These are phyloP conservation scores for Porphyrellus cyaneotinctus DNA, from an alignment of 768 basidiomycete species.

Conservation along the genomic window DNA sequence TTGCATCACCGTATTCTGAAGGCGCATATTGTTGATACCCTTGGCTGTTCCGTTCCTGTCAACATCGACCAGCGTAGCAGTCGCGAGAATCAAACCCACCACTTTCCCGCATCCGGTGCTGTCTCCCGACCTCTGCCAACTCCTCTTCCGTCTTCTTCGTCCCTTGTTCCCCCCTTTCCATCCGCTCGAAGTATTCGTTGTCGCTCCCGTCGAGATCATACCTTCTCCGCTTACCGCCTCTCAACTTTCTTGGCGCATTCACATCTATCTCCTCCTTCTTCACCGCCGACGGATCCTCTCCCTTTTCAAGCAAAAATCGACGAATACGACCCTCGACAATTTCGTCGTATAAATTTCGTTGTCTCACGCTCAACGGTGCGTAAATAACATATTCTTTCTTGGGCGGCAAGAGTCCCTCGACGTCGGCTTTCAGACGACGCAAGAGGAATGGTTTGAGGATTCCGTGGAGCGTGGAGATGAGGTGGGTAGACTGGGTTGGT, in stretches of 20 bases:
- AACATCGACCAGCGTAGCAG: background rate
- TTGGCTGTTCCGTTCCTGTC: constrained; percentile 49
- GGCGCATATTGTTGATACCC: constrained; percentile 85
- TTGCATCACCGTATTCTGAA: constrained; percentile 97
- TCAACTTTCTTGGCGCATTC: constrained; percentile 33
- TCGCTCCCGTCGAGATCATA: constrained; percentile 58
- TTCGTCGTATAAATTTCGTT: constrained; percentile 81
- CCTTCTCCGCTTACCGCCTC: constrained; percentile 37
- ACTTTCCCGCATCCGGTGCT: constrained; percentile 55
- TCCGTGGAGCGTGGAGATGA: constrained; percentile 78
- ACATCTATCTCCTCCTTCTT: constrained; percentile 28
- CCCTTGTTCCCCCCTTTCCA: constrained; percentile 46
- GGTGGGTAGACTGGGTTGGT: constrained; percentile 53
- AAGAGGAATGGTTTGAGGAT: constrained; percentile 96
- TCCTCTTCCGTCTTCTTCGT: constrained; percentile 39
- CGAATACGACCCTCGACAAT: constrained; percentile 72
- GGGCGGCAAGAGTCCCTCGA: constrained; percentile 72
- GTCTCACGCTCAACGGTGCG: constrained; percentile 77
- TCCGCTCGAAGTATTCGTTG: constrained; percentile 60
- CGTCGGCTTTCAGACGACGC: constrained; percentile 87
- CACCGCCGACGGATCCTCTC: constrained; percentile 21
- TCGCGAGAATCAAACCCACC: constrained; percentile 40
- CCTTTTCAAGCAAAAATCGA: constrained; percentile 48
- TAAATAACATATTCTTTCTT: constrained; percentile 95
- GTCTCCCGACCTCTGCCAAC: constrained; percentile 49